Percentiles rank a stretch among this genome's conserved stretches.
Evolutionary conservation across 169 alveolate species (phyloP).

Genomic region (Cryptosporidium canis): DNA sequence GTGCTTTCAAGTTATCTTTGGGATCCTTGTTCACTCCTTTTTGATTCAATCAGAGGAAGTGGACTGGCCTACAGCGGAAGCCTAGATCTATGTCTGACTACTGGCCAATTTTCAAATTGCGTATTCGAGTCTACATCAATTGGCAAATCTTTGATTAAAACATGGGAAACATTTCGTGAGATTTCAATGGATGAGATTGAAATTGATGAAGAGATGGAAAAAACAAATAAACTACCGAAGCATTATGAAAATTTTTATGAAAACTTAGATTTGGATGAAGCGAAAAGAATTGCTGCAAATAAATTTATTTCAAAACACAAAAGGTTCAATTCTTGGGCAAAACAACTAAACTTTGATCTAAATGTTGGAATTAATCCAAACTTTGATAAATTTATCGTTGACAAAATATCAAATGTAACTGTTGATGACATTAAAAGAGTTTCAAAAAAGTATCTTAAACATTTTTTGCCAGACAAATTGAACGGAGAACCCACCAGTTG

Average conservation of each 20-base stretch:
- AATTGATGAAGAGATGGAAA: background rate
- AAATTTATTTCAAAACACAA: slow-evolving; percentile 39
- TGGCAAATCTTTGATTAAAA: slow-evolving; percentile 31
- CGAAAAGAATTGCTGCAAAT: slow-evolving; percentile 42
- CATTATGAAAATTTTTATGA: slow-evolving; percentile 30
- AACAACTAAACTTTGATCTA: slow-evolving; percentile 38
- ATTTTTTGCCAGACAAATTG: slow-evolving; percentile 1
- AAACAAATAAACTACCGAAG: background rate
- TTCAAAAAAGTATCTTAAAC: slow-evolving; percentile 22
- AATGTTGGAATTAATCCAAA: slow-evolving; percentile 34
- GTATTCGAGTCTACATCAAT: slow-evolving; percentile 60
- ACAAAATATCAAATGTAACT: slow-evolving; percentile 17
- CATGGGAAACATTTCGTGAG: slow-evolving; percentile 57
- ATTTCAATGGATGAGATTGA: slow-evolving; percentile 30
- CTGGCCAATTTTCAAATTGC: slow-evolving; percentile 61
- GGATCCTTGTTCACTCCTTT: slow-evolving; percentile 50
- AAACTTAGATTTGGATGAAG: slow-evolving; percentile 31
- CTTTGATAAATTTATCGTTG: slow-evolving; percentile 38
- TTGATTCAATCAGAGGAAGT: slow-evolving; percentile 26
- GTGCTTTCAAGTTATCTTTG: slow-evolving; percentile 54
- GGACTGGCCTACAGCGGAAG: slow-evolving; percentile 61
- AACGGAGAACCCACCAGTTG: background rate
- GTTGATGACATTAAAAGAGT: slow-evolving; percentile 62
- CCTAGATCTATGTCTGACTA: slow-evolving; percentile 11
- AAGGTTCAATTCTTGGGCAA: slow-evolving; percentile 42